A percentile compares a stretch with the other conserved stretches of the same genome.
Evolutionary conservation across 306 rosid species (phyloP).

Genomic region (Sindora glabra): DNA sequence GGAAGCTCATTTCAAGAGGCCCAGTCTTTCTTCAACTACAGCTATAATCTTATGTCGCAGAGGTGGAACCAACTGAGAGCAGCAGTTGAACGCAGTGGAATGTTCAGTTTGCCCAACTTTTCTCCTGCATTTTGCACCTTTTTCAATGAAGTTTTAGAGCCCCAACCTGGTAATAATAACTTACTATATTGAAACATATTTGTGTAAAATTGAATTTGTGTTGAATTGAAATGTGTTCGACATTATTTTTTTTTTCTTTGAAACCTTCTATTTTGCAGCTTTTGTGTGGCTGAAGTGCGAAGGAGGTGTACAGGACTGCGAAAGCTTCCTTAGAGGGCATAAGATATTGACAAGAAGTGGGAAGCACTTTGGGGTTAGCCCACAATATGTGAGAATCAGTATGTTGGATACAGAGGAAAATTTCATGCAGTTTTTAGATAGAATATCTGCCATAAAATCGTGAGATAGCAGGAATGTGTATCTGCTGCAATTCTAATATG

Average conservation of each 20-base stretch:
- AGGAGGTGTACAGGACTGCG: conserved; percentile 29
- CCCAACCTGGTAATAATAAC: conserved; percentile 72
- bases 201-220: background rate
- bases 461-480: too few species aligned
- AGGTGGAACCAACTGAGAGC: conserved; percentile 63
- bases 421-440: conserved; percentile 20
- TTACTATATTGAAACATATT: too few species aligned
- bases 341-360: conserved; percentile 31
- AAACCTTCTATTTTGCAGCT: conserved; percentile 19
- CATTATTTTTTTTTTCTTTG: too few species aligned
- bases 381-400: conserved; percentile 33
- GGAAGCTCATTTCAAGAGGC: conserved; percentile 3
- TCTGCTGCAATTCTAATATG: too few species aligned
- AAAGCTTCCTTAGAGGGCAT: conserved; percentile 22
- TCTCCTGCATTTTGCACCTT: conserved; percentile 47
- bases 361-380: conserved; percentile 30
- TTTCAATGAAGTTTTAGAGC: conserved; percentile 18
- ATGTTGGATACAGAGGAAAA: conserved; percentile 38
- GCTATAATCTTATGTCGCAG: conserved; percentile 38
- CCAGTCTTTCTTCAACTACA: conserved; percentile 49
- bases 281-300: conserved; percentile 42
- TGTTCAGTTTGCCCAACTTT: conserved; percentile 48
- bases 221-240: too few species aligned
- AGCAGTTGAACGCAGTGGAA: conserved; percentile 31
- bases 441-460: conserved; percentile 17